phyloP scores from a whole-genome alignment of 805 yeast species.

The Cephaloascus fragrans region DNA sequence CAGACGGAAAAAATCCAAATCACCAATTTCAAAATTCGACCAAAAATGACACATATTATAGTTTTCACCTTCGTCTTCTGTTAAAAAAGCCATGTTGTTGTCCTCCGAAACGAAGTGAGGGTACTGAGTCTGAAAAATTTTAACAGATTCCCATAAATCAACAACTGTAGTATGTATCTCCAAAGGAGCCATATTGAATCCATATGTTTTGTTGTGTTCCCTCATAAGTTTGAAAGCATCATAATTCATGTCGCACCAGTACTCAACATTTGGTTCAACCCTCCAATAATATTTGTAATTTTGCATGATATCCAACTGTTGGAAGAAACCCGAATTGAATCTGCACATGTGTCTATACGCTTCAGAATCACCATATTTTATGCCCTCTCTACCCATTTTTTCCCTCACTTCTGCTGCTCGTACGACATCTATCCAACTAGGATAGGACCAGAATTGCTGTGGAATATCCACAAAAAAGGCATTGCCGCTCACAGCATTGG shows the following conservation, averaged over 20 bases:
- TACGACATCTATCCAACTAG: slow-evolving; percentile 19
- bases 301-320: slow-evolving; percentile 30
- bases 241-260: slow-evolving; percentile 46
- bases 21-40: slow-evolving; percentile 55
- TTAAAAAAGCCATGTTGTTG: slow-evolving; percentile 37
- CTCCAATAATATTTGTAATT: slow-evolving; percentile 49
- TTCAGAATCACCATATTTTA: slow-evolving; percentile 37
- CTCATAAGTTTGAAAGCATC: slow-evolving; percentile 40
- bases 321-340: slow-evolving; percentile 59
- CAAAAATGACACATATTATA: slow-evolving; percentile 56
- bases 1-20: slow-evolving; percentile 38
- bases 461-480: slow-evolving; percentile 32
- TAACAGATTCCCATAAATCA: slow-evolving; percentile 40
- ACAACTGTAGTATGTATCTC: slow-evolving; percentile 45
- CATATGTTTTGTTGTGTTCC: slow-evolving; percentile 34
- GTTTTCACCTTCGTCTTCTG: slow-evolving; percentile 29
- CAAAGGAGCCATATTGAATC: slow-evolving; percentile 39
- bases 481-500: slow-evolving; percentile 32
- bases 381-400: slow-evolving; percentile 11
- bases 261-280: slow-evolving; percentile 50
- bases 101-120: slow-evolving; percentile 37
- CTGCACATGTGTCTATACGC: slow-evolving; percentile 63
- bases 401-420: slow-evolving; percentile 15
- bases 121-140: slow-evolving; percentile 29
- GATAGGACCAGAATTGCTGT: slow-evolving; percentile 28